Base-by-base conservation (phyloP, 768 basidiomycete species). In the Tylopilus felleus region DNA sequence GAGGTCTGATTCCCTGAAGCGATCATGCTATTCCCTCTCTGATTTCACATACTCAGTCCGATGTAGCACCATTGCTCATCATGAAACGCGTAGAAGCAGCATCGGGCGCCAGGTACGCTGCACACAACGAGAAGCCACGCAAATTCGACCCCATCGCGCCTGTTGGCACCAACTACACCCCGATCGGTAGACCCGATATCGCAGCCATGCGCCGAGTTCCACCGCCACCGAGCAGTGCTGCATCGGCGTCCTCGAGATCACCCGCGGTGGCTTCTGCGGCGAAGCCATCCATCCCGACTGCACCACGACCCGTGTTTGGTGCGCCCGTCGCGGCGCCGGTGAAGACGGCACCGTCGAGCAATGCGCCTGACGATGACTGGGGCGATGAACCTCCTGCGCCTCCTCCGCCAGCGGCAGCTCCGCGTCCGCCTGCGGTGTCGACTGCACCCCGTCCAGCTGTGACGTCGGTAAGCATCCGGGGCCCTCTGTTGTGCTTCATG, bases 21-120 rank as follows among this genome's bases (percentile, higher is more conserved):
- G 1, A 25, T 4, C 4, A 6, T 27, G 4, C 3, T 6, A 5
- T 17, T 19, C 16, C 21, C n/a, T 16, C 12, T 47, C 43, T 27
- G 48, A 52, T 52, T 35, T 9, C 31, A 13, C 16, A n/a, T n/a
- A n/a, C 25, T 6, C 60, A 93, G 89, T 79, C 78, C 47, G 96
- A 98, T 72, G 90, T 98, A 21, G 71, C 82, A 0, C 88, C 94
- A 0, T 74, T 77, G 0, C 68, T 88, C 47, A 91, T 98, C 71
- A 90, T 91, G 84, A 83, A 84, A 53, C 83, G 89, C 41, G 83
- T 96, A n/a, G 86, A 87, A 74, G 85, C 87, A 17, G 87, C 92
- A 10, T 93, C 90, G 13, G 93, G 93, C n/a, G 83, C 92, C 0
- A 91, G 83, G 62, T 98, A 98, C 70, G 88, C 90, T 4, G 77